These are phyloP conservation scores for Corylus heterophylla DNA, from an alignment of 306 rosid species.

Conservation along the genomic window DNA sequence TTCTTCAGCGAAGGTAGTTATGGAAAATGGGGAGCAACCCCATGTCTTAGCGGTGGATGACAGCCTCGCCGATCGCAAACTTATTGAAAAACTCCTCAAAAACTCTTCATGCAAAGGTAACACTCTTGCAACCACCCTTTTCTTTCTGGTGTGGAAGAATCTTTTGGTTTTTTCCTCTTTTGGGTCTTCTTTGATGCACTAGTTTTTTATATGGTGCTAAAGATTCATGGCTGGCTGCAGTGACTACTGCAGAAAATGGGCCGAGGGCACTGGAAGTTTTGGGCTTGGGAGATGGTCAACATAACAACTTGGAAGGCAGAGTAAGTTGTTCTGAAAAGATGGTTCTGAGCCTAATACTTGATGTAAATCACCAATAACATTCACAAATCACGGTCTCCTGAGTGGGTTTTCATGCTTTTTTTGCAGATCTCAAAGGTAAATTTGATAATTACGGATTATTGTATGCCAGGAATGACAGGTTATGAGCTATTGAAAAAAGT, in stretches of 20 bases:
- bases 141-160: not conserved
- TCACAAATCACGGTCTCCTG: not conserved
- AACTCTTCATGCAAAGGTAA: slow-evolving; percentile 87
- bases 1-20: slow-evolving; percentile 46
- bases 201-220: slow-evolving; percentile 7
- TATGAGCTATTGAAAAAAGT: slow-evolving; percentile 88
- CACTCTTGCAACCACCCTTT: not conserved
- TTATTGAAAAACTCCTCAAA: slow-evolving; percentile 75
- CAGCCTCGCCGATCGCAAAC: slow-evolving; percentile 72
- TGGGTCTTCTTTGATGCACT: not conserved
- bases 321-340: slow-evolving; percentile 37
- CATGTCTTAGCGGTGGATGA: slow-evolving; percentile 98
- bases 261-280: slow-evolving; percentile 75
- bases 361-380: not conserved
- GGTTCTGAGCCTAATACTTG: not conserved
- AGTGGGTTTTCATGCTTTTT: not conserved
- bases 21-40: slow-evolving; percentile 63
- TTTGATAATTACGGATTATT: slow-evolving; percentile 83
- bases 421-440: slow-evolving; percentile 74
- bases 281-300: slow-evolving; percentile 63
- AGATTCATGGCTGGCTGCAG: slow-evolving; percentile 35
- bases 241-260: slow-evolving; percentile 94
- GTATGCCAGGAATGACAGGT: slow-evolving; percentile 99
- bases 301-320: slow-evolving; percentile 36
- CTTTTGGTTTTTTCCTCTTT: not conserved